Evolutionary conservation across 768 basidiomycete species (phyloP).

Genomic region (Astraeus odoratus): DNA sequence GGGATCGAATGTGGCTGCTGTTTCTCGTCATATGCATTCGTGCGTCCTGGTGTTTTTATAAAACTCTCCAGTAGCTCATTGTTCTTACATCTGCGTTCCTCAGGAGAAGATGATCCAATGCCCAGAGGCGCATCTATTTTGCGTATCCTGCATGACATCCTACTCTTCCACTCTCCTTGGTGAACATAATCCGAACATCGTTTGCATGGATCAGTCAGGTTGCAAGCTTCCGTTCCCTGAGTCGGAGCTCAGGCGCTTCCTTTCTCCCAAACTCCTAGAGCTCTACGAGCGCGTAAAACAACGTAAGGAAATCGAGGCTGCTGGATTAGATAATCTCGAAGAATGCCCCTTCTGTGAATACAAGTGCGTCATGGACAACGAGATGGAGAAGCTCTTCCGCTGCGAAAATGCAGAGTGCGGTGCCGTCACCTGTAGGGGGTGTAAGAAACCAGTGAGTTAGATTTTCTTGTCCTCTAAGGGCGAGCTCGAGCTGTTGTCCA

Average conservation of each 20-base stretch:
- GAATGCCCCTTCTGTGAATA: slow-evolving; percentile 91
- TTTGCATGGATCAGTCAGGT: slow-evolving; percentile 79
- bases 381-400: slow-evolving; percentile 52
- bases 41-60: slow-evolving; percentile 30
- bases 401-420: slow-evolving; percentile 61
- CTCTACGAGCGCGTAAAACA: slow-evolving; percentile 73
- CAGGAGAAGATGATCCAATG: slow-evolving; percentile 87
- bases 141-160: slow-evolving; percentile 57
- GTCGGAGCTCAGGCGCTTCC: slow-evolving; percentile 61
- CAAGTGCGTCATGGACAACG: slow-evolving; percentile 70
- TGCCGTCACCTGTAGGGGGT: slow-evolving; percentile 70
- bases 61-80: neutral
- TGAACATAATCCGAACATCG: slow-evolving; percentile 50
- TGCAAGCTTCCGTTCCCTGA: slow-evolving; percentile 64
- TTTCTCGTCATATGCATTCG: slow-evolving; percentile 65
- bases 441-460: slow-evolving; percentile 61
- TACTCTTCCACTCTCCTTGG: slow-evolving; percentile 67
- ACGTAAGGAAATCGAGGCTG: slow-evolving; percentile 72
- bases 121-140: slow-evolving; percentile 85
- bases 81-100: slow-evolving; percentile 1
- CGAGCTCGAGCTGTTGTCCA: slow-evolving; percentile 15
- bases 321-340: slow-evolving; percentile 73
- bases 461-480: neutral
- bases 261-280: slow-evolving; percentile 57
- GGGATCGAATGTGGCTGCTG: slow-evolving; percentile 89